Conservation (phyloP, 352 stramenopile species). For the Pythium phragmiticola region DNA sequence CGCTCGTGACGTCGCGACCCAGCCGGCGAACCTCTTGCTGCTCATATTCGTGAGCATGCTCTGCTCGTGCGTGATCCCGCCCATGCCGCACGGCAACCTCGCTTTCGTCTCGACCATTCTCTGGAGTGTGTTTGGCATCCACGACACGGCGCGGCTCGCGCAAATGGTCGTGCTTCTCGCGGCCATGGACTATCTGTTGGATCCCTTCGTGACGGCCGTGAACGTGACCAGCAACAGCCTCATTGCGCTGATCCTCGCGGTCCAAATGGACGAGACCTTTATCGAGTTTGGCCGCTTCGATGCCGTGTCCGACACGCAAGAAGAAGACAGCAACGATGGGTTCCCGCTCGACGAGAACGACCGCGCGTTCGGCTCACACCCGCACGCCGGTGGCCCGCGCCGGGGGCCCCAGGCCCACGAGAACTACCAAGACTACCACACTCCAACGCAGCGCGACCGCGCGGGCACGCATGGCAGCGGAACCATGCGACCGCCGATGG, state of each 20-base stretch:
- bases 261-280: constrained; percentile 45
- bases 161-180: constrained; percentile 41
- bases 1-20: constrained; percentile 20
- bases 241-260: constrained; percentile 47
- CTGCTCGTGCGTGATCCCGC: constrained; percentile 36
- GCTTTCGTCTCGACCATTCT: constrained; percentile 41
- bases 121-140: constrained; percentile 45
- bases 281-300: constrained; percentile 27
- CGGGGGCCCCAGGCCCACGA: neutral
- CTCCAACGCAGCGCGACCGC: neutral
- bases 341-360: constrained; percentile 25
- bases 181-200: constrained; percentile 55
- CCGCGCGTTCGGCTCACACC: neutral
- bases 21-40: constrained; percentile 27
- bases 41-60: constrained; percentile 44
- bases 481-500: constrained; percentile 16
- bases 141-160: constrained; percentile 13
- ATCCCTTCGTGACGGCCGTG: constrained; percentile 49
- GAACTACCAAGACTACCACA: constrained; percentile 11
- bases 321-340: constrained; percentile 34
- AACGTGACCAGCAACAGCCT: constrained; percentile 57
- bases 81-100: constrained; percentile 40
- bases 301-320: constrained; percentile 30
- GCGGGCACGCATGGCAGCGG: constrained; percentile 19
- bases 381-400: neutral